Base-by-base conservation (phyloP, 108 stramenopile genomes). In the Fistulifera pelliculosa region DNA sequence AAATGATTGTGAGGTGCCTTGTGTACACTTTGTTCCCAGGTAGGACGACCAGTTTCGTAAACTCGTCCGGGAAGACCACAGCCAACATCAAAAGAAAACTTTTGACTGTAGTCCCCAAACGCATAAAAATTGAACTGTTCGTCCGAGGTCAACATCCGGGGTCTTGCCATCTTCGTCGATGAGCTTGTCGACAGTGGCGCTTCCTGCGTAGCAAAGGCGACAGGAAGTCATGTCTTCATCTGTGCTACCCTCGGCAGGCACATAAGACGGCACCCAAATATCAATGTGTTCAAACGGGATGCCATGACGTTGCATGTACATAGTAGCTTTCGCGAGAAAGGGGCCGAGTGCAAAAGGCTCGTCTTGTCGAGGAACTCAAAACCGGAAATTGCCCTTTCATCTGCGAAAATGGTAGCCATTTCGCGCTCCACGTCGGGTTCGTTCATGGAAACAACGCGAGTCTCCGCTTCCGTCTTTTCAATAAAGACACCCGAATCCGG, bases 281-380 rank as follows among this genome's bases (percentile, higher is more conserved):
- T 91, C 90, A 6, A 87, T 57, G 25, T 91, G 81, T 55, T 91
- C 90, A 64, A 91, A 91, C n/a, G 90, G 90, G 22, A 86, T 66
- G 42, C 68, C 47, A 57, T 85, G 78, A 24, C 82, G 64, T 18
- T 83, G 81, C 18, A 91, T 60, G 65, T 77, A 87, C 1, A 61
- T 23, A 14, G 82, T 71, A n/a, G 73, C 69, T 38, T 74, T 82
- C 17, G 71, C 56, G 22, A 91, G 38, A 61, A 83, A 91, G 7
- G 90, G 90, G 90, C 80, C 25, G 82, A 75, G 47, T 79, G 76
- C 56, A 77, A 52, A 45, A 72, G 64, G 48, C 76, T 77, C 25
- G 67, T 77, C 26, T 71, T 71, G 23, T 77, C 76, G 17, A 60
- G 27, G 26, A 42, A 43, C n/a, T 39, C 49, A 45, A 45, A 45